Evolutionary conservation across 768 basidiomycete species (phyloP), one percentile per base, ranked within the genome.

Genomic region (Mycena alexandri): DNA sequence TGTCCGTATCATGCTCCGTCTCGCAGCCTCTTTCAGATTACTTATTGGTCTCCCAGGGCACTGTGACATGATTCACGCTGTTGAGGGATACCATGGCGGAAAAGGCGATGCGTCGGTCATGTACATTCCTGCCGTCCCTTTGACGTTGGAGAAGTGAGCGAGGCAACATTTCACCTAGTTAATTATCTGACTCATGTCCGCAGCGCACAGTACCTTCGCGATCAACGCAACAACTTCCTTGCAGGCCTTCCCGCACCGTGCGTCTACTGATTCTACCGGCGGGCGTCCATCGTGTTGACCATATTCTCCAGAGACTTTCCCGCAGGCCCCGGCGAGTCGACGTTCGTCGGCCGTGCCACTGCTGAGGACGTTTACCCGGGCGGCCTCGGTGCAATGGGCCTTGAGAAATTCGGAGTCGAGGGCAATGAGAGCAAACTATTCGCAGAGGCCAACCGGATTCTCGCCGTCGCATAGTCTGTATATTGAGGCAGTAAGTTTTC

Each of bases 31-130:
- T 4, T 14, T 10, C 5, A 24, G 11, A 17, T n/a, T 7, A 25
- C 1, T 9, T 38, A 29, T 25, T 4, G 2, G 8, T 29, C 13
- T 46, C 33, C 13, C 22, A 87, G 85, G 85, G 85, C 85, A 86
- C 64, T 87, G 86, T 46, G 88, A 89, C 69, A 76, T 80, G 11
- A 81, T 88, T 16, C 88, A 89, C 72, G 83, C 86, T 3, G 89
- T 89, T 9, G 88, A 89, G 72, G 62, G 68, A 5, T 76, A 79
- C 25, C 87, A 89, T 71, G 59, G 70, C 19, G 87, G 89, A 1
- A 72, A 67, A 17, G 75, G 77, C 13, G 87, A 88, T 70, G 88
- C 87, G 0, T 87, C 86, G 0, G 87, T 88, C 10, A 59, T 89
- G 53, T 88, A 88, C 56, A 88, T 87, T 41, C 87, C 86, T 11